Evolutionary conservation across 768 basidiomycete species (phyloP), one percentile per base, ranked within the genome.

Genomic region (Tricholoma bakamatsutake): DNA sequence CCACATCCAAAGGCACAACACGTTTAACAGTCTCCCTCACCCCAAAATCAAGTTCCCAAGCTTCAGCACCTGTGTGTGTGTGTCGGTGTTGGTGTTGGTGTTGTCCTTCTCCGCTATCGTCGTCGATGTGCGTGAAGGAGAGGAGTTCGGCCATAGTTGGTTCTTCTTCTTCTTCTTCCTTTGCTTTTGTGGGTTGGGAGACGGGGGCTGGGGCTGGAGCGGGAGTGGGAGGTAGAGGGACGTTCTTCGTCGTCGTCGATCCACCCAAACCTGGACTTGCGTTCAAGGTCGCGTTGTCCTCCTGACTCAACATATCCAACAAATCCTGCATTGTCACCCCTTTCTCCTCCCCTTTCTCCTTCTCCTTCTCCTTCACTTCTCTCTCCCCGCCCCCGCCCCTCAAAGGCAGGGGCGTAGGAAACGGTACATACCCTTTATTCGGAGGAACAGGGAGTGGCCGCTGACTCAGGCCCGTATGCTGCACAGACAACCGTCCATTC

Each of bases 121-220:
- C 31, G 28, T 17, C 9, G n/a, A 3, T n/a, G 3, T 9, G 5
- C 4, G 46, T 52, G 1, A 61, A 43, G 8, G 52, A 52, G 33
- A 63, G 53, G 9, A 63, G 56, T 46, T 59, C 62, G 33, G 59
- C 58, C n/a, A 64, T 51, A n/a, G 47, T 64, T 43, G 62, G 10
- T 52, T 64, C 61, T 8, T 59, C 57, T 28, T 60, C 47, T 2
- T 56, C 46, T 46, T 15, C 10, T 17, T 28, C 33, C 17, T 52
- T 37, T 52, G 15, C 39, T 27, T 7, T 39, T 56, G 34, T 54
- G 47, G 12, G 55, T 45, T 8, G 51, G 31, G 46, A 2, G n/a
- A 6, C n/a, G 15, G 46, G 46, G 1, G 10, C 13, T 8, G 45
- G 28, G 1, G 46, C 13, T 2, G 46, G 12, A 5, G 4, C 15